Conservation (phyloP, 2,329 filamentous ascomycete species). For the Epichloe brachyelytri region DNA sequence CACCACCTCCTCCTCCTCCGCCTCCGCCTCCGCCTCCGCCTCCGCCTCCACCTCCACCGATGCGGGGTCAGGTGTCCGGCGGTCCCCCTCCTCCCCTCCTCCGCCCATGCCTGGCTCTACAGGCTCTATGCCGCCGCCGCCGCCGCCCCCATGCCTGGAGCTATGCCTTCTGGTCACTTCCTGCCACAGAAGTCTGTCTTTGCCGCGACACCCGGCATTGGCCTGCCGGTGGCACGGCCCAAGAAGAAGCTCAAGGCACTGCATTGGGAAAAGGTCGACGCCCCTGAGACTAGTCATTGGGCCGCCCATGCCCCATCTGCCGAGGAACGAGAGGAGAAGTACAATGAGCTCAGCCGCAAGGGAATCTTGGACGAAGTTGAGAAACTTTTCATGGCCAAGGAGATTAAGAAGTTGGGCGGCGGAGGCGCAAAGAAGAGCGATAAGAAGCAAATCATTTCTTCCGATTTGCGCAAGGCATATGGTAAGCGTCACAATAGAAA, state of each 20-base stretch:
- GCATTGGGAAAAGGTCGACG: slow-evolving; percentile 98
- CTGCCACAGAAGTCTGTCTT: slow-evolving; percentile 50
- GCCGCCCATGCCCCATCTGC: slow-evolving; percentile 74
- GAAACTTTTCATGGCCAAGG: slow-evolving; percentile 93
- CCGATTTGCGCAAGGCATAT: slow-evolving; percentile 78
- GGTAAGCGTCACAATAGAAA: slow-evolving; percentile 33
- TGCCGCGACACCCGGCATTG: slow-evolving; percentile 41
- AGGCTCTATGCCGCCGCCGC: slow-evolving; percentile 26
- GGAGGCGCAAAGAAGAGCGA: slow-evolving; percentile 67
- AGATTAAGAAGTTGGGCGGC: slow-evolving; percentile 76
- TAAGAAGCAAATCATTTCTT: slow-evolving; percentile 94
- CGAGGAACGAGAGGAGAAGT: slow-evolving; percentile 88
- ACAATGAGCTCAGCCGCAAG: slow-evolving; percentile 81
- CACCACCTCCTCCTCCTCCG: slow-evolving; percentile 10
- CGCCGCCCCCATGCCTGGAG: slow-evolving; percentile 52
- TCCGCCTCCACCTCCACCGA: slow-evolving; percentile 32
- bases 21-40: slow-evolving; percentile 25
- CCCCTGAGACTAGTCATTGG: slow-evolving; percentile 86
- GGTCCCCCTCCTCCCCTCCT: slow-evolving; percentile 10
- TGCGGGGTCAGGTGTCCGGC: slow-evolving; percentile 26
- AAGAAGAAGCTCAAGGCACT: slow-evolving; percentile 99
- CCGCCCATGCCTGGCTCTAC: slow-evolving; percentile 31
- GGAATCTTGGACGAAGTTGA: slow-evolving; percentile 96
- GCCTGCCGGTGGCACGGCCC: slow-evolving; percentile 69
- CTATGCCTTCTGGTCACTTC: slow-evolving; percentile 59